Evolutionary conservation across 2,329 filamentous ascomycete genomes (phyloP), one percentile per base, ranked within the genome.

Genomic region (Aureobasidium lini): DNA sequence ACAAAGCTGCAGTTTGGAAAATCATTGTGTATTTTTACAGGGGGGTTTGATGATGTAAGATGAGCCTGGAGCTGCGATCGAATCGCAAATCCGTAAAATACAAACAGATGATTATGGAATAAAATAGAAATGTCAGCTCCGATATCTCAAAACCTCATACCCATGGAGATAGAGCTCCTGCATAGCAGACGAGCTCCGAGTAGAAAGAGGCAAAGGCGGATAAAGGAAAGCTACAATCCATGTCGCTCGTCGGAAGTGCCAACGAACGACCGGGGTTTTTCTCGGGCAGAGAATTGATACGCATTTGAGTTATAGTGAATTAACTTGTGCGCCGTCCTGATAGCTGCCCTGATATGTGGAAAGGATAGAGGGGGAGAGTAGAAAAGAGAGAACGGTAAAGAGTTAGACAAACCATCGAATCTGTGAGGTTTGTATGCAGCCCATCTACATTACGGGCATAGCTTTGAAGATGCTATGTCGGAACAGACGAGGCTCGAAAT

Each of bases 281-380:
- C 50, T 54, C 50, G 50, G 50, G 50, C 50, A 54, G 50, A 54
- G 50, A 54, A 54, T 43, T 54, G 50, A 54, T 54, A 54, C 50
- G 50, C 50, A 54, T 54, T 42, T 43, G 11, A 42, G 50, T 54
- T 54, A 54, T 54, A 54, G 50, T 54, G 50, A 54, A 54, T 54
- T 23, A 54, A 54, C 50, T 54, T 54, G 50, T 54, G 50, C 50
- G 50, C 50, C 50, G 50, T 54, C 50, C 50, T 54, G 50, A 54
- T 54, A 54, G 50, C 50, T 54, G 50, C 50, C 50, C 50, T 54
- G 32, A 28, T 54, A 23, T 54, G 48, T 16, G 15, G 15, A 49
- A 3, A 36, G 32, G n/a, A n/a, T n/a, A n/a, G n/a, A n/a, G n/a
- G n/a, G n/a, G n/a, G n/a, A n/a, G n/a, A n/a, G n/a, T n/a, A n/a